Evolutionary conservation across 2,329 filamentous ascomycete genomes (phyloP).

Genomic region (Penicillium sp.): DNA sequence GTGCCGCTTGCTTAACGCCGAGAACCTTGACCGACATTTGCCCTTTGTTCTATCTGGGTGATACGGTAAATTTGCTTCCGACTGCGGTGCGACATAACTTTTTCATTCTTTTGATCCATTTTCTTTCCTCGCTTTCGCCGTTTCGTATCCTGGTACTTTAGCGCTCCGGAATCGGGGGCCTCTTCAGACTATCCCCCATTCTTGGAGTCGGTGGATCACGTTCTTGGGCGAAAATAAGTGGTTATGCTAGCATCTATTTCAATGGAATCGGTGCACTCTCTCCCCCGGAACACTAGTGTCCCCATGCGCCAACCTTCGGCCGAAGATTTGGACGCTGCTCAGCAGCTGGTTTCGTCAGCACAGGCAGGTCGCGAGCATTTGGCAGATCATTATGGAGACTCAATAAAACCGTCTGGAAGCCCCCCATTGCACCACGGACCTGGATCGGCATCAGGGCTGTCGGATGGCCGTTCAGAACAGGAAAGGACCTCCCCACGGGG

Average conservation of each 20-base stretch:
- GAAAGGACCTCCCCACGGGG: constrained; percentile 36
- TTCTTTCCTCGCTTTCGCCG: constrained; percentile 16
- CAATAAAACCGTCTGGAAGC: constrained; percentile 17
- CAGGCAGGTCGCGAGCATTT: constrained; percentile 42
- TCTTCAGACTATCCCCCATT: neutral
- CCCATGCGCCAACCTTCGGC: constrained; percentile 46
- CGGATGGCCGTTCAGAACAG: constrained; percentile 12
- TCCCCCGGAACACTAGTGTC: constrained; percentile 30
- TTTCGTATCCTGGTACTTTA: constrained; percentile 8
- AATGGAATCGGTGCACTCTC: constrained; percentile 38
- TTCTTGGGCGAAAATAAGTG: constrained; percentile 10
- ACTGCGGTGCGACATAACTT: constrained; percentile 31
- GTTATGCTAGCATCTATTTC: constrained; percentile 39
- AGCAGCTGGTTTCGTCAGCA: constrained; percentile 49
- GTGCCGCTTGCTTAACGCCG: constrained; percentile 14
- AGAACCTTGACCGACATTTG: constrained; percentile 39
- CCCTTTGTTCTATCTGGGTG: constrained; percentile 20
- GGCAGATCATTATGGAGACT: constrained; percentile 26
- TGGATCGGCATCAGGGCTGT: constrained; percentile 13
- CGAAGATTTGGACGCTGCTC: constrained; percentile 49
- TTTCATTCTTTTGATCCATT: constrained; percentile 17
- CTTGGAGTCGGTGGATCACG: neutral
- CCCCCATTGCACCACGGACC: constrained; percentile 18
- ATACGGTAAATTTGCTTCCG: constrained; percentile 34
- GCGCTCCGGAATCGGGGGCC: constrained; percentile 9